Evolutionary conservation across 2,329 filamentous ascomycete species (phyloP).

Genomic region (Thyridium curvatum): DNA sequence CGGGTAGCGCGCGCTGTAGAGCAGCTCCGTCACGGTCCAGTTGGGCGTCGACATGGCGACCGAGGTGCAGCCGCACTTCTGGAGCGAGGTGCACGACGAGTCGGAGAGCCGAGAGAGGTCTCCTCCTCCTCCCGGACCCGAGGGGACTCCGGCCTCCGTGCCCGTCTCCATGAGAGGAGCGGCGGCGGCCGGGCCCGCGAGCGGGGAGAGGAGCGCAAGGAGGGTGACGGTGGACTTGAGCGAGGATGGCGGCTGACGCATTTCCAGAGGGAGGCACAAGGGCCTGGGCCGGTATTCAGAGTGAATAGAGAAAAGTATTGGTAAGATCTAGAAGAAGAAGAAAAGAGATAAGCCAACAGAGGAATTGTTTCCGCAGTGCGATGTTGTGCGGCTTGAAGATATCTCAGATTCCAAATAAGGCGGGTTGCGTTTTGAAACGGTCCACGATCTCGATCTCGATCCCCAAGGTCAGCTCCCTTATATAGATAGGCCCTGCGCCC

Average conservation of each 20-base stretch:
- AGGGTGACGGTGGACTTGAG: neutral
- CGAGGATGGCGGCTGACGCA: too few relatives aligned
- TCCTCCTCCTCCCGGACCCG: neutral
- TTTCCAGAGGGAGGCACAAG: too few relatives aligned
- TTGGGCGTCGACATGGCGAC: neutral
- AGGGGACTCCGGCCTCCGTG: neutral
- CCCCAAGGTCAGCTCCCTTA: too few relatives aligned
- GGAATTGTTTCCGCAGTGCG: neutral
- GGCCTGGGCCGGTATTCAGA: too few relatives aligned
- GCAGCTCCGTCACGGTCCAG: neutral
- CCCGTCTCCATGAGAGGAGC: too few relatives aligned
- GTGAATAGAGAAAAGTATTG: neutral
- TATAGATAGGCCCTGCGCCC: too few relatives aligned
- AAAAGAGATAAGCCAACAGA: neutral
- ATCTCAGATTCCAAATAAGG: too few relatives aligned
- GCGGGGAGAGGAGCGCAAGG: too few relatives aligned
- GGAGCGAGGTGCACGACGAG: neutral
- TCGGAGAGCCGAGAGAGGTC: neutral
- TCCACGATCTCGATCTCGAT: too few relatives aligned
- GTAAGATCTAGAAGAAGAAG: neutral
- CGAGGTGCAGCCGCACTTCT: constrained; percentile 1
- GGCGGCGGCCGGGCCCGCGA: too few relatives aligned
- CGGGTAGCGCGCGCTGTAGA: neutral
- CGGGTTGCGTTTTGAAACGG: too few relatives aligned
- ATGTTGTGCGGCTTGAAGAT: too few relatives aligned